These are phyloP conservation scores for Colletotrichum brevisporum DNA, from an alignment of 2,329 filamentous ascomycete genomes.

Conservation along the genomic window DNA sequence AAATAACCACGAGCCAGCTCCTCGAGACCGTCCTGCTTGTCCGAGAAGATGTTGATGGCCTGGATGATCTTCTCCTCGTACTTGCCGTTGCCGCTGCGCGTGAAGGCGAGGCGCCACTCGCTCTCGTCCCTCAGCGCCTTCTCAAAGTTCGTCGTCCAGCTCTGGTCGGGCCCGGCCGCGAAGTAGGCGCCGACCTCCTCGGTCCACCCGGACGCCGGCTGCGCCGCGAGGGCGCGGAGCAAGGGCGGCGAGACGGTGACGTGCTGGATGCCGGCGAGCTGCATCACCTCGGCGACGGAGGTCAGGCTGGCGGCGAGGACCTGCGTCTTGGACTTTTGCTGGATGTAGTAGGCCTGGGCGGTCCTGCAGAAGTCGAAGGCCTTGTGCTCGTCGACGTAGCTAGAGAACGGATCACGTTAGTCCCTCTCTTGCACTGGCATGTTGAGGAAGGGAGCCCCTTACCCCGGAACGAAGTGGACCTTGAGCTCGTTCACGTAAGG, in stretches of 20 bases:
- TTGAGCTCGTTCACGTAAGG: constrained; percentile 77
- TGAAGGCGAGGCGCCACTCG: constrained; percentile 66
- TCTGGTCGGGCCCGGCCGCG: constrained; percentile 47
- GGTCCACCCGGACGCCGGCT: constrained; percentile 49
- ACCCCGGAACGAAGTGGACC: constrained; percentile 70
- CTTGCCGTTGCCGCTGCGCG: constrained; percentile 59
- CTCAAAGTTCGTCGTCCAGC: constrained; percentile 36
- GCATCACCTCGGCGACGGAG: constrained; percentile 70
- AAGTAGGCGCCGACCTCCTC: constrained; percentile 50
- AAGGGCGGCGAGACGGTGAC: constrained; percentile 71
- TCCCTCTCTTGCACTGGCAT: background rate
- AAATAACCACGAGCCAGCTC: constrained; percentile 42
- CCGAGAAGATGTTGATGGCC: constrained; percentile 71
- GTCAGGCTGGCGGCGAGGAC: constrained; percentile 72
- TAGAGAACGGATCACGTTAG: constrained; percentile 43
- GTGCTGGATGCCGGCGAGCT: constrained; percentile 69
- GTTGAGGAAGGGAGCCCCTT: constrained; percentile 38
- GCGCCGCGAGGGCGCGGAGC: constrained; percentile 60
- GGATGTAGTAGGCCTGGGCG: constrained; percentile 67
- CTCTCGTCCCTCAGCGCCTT: constrained; percentile 56
- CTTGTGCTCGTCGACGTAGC: constrained; percentile 63
- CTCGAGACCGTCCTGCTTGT: constrained; percentile 68
- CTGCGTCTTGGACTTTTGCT: constrained; percentile 57
- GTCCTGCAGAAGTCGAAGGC: constrained; percentile 65
- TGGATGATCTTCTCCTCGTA: constrained; percentile 66